Evolutionary conservation across 2,329 filamentous ascomycete genomes (phyloP), one percentile per base, ranked within the genome.

Genomic region (Aspergillus piperis): DNA sequence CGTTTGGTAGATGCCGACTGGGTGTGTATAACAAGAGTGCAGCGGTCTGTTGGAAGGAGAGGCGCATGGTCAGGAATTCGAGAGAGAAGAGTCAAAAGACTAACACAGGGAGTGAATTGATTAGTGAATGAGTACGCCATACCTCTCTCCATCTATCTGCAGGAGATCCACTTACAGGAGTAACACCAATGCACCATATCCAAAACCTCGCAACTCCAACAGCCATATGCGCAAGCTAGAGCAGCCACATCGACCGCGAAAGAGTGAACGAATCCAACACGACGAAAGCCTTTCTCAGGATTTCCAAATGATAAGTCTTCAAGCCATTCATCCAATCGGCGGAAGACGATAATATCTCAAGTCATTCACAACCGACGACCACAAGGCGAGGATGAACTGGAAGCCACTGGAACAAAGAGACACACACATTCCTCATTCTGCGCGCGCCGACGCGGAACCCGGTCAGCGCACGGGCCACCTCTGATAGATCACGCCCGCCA

Each of bases 101-200:
- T 39, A 54, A 54, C 51, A 54, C 36, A n/a, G 4, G 10, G n/a
- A 13, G 32, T 23, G 41, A 23, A 21, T 23, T 19, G 6, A 39
- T 41, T 36, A 54, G 51, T 54, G 32, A 54, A 54, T 41, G 15
- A 30, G 25, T 27, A 27, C 7, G 25, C 25, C 25, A 27, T 21
- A 17, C 10, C 11, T 17, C 19, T 41, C 38, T 54, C 51, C 19
- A 8, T 54, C 51, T n/a, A 15, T 54, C 30, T 54, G 17, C 51
- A 54, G 17, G 32, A 39, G 32, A 19, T 54, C 30, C 21, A 27
- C 25, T 36, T 13, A 38, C 38, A 54, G 51, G 30, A 54, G 51
- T 54, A 54, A 54, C 51, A 54, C 51, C n/a, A 54, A 44, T 44
- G 19, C 30, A 25, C 51, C 51, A 54, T 54, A 39, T 17, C 51